Base-by-base conservation (phyloP, 306 rosid genomes). In the Begonia fuchsioides region DNA sequence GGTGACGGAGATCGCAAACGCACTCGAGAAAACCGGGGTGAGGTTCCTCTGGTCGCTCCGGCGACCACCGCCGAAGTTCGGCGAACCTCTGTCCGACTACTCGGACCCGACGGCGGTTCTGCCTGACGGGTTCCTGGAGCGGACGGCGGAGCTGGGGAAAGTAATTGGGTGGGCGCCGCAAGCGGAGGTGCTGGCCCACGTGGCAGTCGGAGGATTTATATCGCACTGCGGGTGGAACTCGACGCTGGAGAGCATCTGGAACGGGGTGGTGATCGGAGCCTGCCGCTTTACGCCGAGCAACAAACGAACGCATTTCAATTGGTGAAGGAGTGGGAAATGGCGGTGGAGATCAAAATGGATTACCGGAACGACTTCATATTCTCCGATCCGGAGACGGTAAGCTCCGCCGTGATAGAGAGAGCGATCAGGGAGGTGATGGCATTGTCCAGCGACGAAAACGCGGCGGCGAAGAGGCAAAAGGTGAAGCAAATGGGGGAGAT, bases 181-280 rank as follows among this genome's bases (percentile, higher is more conserved):
- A 11, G 44, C 15, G 41, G 56, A 19, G 0, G 40, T 68, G 1
- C 13, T 68, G 0, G 59, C 52, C 9, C 87, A 81, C 38, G 43
- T 17, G 0, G 77, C 92, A 9, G 44, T 68, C 0, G 75, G 63
- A 13, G 85, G 74, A 3, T 81, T 77, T 2, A 70, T 81, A 12
- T 71, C 79, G 0, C 82, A 81, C 2, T 77, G 81, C 2, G 88
- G 88, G 8, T 80, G 81, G 85, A 76, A 76, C 50, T 80, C 90
- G 0, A 58, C 11, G 0, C 53, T 77, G 0, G 92, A 76, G 61
- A 71, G 92, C 60, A 3, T 74, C 3, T 54, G 77, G 49, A 67
- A 51, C 11, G 83, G 81, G 0, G 83, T 80, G 32, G 76, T 83
- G 1, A 38, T 73, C 2, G 76, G 72, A 11, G 15, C 90, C 1